These are phyloP conservation scores for Epichloe baconii DNA, from an alignment of 2,329 filamentous ascomycete species.

Conservation along the genomic window DNA sequence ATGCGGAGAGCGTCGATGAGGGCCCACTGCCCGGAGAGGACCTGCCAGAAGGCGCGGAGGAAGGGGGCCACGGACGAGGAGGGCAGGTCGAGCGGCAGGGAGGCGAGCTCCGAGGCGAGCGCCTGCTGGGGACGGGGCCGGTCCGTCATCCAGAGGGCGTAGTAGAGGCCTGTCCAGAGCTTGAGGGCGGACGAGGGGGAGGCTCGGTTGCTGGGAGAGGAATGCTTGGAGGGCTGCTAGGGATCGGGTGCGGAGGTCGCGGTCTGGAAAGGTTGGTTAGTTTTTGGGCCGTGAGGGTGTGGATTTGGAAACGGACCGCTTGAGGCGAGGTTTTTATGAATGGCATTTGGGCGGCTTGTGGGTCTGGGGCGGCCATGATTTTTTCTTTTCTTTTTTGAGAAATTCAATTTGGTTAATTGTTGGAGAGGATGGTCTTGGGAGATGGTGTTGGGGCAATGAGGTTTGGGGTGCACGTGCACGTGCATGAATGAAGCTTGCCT, in stretches of 20 bases:
- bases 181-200: constrained; percentile 64
- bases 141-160: constrained; percentile 88
- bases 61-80: constrained; percentile 28
- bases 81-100: constrained; percentile 46
- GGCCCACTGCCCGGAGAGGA: constrained; percentile 57
- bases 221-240: constrained; percentile 66
- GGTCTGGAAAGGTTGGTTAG: constrained; percentile 39
- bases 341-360: constrained; percentile 40
- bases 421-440: too few species aligned
- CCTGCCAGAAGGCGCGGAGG: constrained; percentile 58
- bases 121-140: constrained; percentile 76
- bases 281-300: neutral
- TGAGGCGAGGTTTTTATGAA: constrained; percentile 75
- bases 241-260: constrained; percentile 63
- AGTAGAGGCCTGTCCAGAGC: constrained; percentile 92
- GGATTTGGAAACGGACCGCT: constrained; percentile 46
- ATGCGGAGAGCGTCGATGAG: constrained; percentile 64
- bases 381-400: neutral
- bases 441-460: too few species aligned
- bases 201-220: constrained; percentile 48
- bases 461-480: too few species aligned
- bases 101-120: constrained; percentile 65
- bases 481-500: too few species aligned
- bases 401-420: too few species aligned
- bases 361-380: neutral